phyloP scores from a whole-genome alignment of 192 early-diverging fungal genomes.

The Coemansia interrupta region DNA sequence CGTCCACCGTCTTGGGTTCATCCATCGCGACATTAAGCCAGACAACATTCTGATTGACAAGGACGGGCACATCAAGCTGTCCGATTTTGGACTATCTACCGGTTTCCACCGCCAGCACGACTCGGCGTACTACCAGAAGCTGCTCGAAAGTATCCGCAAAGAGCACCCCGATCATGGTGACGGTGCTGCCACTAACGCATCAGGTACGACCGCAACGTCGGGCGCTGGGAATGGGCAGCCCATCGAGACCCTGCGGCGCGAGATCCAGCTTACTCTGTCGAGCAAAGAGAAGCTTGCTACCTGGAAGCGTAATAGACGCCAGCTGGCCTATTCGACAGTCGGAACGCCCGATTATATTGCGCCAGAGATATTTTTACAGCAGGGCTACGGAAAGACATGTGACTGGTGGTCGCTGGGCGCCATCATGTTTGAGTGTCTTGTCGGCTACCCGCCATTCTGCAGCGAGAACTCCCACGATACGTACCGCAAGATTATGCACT shows the following conservation, averaged over 20 bases:
- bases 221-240: slow-evolving; percentile 24
- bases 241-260: slow-evolving; percentile 57
- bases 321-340: slow-evolving; percentile 94
- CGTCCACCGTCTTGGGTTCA: slow-evolving; percentile 91
- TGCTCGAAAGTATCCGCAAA: slow-evolving; percentile 67
- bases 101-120: slow-evolving; percentile 99
- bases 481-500: slow-evolving; percentile 97
- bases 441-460: slow-evolving; percentile 98
- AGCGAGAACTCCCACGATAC: slow-evolving; percentile 93
- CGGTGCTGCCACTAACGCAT: slow-evolving; percentile 33
- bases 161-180: slow-evolving; percentile 50
- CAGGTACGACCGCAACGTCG: slow-evolving; percentile 18
- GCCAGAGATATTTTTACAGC: slow-evolving; percentile 91
- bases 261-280: slow-evolving; percentile 89
- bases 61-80: slow-evolving; percentile 98
- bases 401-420: slow-evolving; percentile 99
- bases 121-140: slow-evolving; percentile 87
- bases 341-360: slow-evolving; percentile 99
- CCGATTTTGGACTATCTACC: slow-evolving; percentile 99
- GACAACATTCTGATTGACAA: slow-evolving; percentile 93
- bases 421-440: slow-evolving; percentile 99
- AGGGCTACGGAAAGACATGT: slow-evolving; percentile 95
- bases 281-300: slow-evolving; percentile 95
- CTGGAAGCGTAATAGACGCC: slow-evolving; percentile 95
- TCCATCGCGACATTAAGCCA: slow-evolving; percentile 88